Conservation (phyloP, 345 rosid species). For the Salix suchowensis region DNA sequence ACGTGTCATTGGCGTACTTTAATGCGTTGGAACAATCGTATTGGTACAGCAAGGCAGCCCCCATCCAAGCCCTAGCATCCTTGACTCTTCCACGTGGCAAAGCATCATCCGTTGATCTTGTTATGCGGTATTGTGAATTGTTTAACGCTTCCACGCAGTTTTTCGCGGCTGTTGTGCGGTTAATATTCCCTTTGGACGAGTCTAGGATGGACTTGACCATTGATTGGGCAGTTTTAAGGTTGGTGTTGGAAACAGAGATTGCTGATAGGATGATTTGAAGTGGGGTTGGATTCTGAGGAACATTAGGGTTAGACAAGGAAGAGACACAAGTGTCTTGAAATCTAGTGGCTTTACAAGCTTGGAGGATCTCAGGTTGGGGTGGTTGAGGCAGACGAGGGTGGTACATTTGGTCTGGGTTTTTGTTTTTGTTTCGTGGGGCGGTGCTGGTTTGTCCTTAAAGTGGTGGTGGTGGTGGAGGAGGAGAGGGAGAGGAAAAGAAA, state of each 20-base stretch:
- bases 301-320: conserved; percentile 32
- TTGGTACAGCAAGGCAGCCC: conserved; percentile 68
- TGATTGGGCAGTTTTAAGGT: conserved; percentile 50
- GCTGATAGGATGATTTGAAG: conserved; percentile 62
- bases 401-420: background rate
- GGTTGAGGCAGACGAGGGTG: background rate
- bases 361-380: conserved; percentile 18
- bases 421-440: background rate
- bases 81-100: conserved; percentile 47
- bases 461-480: conserved; percentile 8
- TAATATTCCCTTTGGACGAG: conserved; percentile 45
- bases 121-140: conserved; percentile 48
- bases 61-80: conserved; percentile 76
- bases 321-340: conserved; percentile 44
- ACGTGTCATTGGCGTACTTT: conserved; percentile 66
- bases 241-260: conserved; percentile 44
- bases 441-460: conserved; percentile 1
- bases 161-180: conserved; percentile 57
- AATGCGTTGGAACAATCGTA: conserved; percentile 72
- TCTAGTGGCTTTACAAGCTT: conserved; percentile 66
- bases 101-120: conserved; percentile 35
- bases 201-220: conserved; percentile 53
- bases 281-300: conserved; percentile 38
- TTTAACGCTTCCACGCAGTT: conserved; percentile 54
- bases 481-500: conserved; percentile 8